Evolutionary conservation across 2,329 filamentous ascomycete genomes (phyloP).

Genomic region (Didymella segeticola): DNA sequence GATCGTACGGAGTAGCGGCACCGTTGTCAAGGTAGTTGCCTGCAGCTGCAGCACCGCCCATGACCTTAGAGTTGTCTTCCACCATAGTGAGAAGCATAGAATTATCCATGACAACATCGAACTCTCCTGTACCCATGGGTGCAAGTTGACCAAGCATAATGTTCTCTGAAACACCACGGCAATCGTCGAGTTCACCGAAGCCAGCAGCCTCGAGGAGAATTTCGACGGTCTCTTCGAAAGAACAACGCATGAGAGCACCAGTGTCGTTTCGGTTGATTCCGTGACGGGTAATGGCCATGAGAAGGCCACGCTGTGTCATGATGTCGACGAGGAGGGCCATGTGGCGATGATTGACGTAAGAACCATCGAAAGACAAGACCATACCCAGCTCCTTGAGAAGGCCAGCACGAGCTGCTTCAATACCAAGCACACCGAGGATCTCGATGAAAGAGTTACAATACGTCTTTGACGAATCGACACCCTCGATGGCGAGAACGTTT

Average conservation of each 20-base stretch:
- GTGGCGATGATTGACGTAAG: slow-evolving; percentile 98
- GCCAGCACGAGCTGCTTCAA: slow-evolving; percentile 88
- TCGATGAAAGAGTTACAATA: slow-evolving; percentile 97
- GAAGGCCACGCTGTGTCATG: slow-evolving; percentile 92
- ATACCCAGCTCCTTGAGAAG: slow-evolving; percentile 87
- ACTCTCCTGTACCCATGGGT: slow-evolving; percentile 95
- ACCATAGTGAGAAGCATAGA: slow-evolving; percentile 96
- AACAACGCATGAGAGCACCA: slow-evolving; percentile 98
- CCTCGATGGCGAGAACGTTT: slow-evolving; percentile 82
- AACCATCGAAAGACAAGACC: slow-evolving; percentile 97
- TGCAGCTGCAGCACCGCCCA: slow-evolving; percentile 76
- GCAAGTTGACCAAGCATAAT: slow-evolving; percentile 98
- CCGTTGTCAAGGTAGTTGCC: slow-evolving; percentile 75
- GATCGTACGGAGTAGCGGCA: slow-evolving; percentile 92
- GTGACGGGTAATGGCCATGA: slow-evolving; percentile 96
- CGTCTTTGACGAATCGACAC: slow-evolving; percentile 84
- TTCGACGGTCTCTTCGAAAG: slow-evolving; percentile 98
- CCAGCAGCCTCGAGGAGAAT: slow-evolving; percentile 96
- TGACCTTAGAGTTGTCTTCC: slow-evolving; percentile 76
- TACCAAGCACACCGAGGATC: slow-evolving; percentile 92
- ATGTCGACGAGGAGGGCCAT: slow-evolving; percentile 94
- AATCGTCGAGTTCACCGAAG: slow-evolving; percentile 94
- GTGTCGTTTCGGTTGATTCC: slow-evolving; percentile 99
- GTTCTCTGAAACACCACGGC: slow-evolving; percentile 97
- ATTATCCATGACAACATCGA: slow-evolving; percentile 91